These are phyloP conservation scores for Starmerella potacharoeniae DNA, from an alignment of 805 yeast species.

Conservation along the genomic window DNA sequence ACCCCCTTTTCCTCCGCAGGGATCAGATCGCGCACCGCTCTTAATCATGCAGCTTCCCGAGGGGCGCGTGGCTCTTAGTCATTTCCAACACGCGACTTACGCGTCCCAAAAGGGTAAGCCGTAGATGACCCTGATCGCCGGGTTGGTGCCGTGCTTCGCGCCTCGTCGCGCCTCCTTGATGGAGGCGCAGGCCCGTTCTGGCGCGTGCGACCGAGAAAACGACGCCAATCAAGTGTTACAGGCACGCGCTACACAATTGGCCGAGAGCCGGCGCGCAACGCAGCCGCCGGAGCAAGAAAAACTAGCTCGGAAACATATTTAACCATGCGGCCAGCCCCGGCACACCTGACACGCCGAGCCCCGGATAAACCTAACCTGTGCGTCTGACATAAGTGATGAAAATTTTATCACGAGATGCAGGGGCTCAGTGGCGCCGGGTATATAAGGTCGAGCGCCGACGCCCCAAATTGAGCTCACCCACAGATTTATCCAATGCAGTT, in stretches of 20 bases:
- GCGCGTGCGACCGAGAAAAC: no score
- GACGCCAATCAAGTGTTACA: no score
- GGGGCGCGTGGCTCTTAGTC: not conserved
- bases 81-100: not conserved
- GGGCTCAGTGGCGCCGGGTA: constrained; percentile 1
- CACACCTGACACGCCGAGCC: constrained; percentile 1
- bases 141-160: not conserved
- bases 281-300: no score
- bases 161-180: not conserved
- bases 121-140: not conserved
- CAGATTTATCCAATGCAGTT: constrained; percentile 14
- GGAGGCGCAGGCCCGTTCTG: not conserved
- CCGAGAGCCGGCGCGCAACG: no score
- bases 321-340: not conserved
- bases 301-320: no score
- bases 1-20: not conserved
- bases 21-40: not conserved
- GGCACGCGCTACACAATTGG: no score
- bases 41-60: not conserved
- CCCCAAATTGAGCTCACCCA: not conserved
- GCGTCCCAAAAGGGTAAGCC: constrained; percentile 1
- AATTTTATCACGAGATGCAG: constrained; percentile 5
- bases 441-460: not conserved
- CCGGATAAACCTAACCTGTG: not conserved
- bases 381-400: not conserved